Conservation (phyloP, 2,329 filamentous ascomycete species). For the Aspergillus sp. region DNA sequence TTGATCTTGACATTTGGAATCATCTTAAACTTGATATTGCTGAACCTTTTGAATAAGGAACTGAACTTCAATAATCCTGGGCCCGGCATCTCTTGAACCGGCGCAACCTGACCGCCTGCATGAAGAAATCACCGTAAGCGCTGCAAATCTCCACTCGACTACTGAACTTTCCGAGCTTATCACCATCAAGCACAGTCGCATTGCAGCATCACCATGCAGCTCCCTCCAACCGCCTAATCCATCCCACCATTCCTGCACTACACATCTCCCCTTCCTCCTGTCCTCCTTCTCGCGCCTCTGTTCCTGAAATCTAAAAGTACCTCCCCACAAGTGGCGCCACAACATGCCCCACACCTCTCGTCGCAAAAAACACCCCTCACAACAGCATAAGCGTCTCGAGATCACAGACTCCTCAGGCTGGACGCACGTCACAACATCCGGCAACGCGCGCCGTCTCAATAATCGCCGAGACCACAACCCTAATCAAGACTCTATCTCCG, state of each 20-base stretch:
- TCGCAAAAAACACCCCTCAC: conserved; percentile 27
- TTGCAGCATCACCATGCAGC: not conserved
- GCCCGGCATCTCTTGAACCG: not conserved
- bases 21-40: not conserved
- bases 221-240: not conserved
- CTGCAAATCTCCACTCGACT: not conserved
- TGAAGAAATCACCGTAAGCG: not conserved
- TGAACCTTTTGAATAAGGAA: not conserved
- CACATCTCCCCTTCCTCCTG: not conserved
- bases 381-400: conserved; percentile 39
- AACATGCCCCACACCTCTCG: conserved; percentile 43
- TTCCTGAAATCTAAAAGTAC: not conserved
- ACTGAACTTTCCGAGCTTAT: conserved; percentile 1
- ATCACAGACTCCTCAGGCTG: conserved; percentile 47
- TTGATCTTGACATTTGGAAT: not conserved
- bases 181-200: conserved; percentile 1
- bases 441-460: conserved; percentile 33
- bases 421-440: conserved; percentile 47
- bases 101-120: conserved; percentile 1
- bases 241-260: not conserved
- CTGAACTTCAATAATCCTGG: not conserved
- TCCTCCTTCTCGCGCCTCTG: not conserved
- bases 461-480: conserved; percentile 9
- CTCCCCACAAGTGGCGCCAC: not conserved
- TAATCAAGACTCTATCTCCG: not conserved